Evolutionary conservation across 1,284 basidiomycete genomes (phyloP), one percentile per base, ranked within the genome.

Genomic region (Pseudozyma sp.): DNA sequence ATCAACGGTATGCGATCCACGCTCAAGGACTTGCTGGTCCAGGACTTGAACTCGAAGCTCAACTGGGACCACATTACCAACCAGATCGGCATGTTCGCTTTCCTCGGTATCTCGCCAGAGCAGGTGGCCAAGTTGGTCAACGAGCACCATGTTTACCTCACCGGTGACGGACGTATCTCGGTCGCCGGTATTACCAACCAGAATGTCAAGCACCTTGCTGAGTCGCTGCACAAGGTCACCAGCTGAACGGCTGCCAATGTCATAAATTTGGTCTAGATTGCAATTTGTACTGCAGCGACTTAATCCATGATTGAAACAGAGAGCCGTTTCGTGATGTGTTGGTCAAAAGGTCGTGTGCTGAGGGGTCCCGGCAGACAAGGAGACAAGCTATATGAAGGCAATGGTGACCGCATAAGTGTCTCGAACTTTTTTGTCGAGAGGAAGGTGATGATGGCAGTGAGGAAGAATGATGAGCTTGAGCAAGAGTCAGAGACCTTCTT

Each of bases 31-130:
- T 76, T 84, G 40, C 76, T 85, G 11, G 83, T 84, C 21, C 51
- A 85, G 40, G 82, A 85, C 60, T 62, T 79, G 45, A 79, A 80
- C 68, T 83, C 79, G 53, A 83, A 85, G 80, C 78, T 79, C 62
- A 85, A 85, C 75, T 85, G 85, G 85, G 82, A 84, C 75, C 84
- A 85, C 73, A 85, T 85, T 68, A 85, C 83, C 59, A 85, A 83
- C 75, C 84, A 85, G 72, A 85, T 85, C 49, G 84, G 83, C 61
- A 84, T 84, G 83, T 84, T 84, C 61, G 81, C 81, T 58, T 84
- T 80, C 78, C 73, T 82, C 59, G 58, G 66, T 44, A 75, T 85
- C 75, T 78, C 82, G 57, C 85, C 85, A 14, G 82, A 84, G 68
- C 83, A 85, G 72, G 85, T 85, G 35, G 79, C 77, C 44, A 78